Evolutionary conservation across 176 grass and related monocot species (phyloP), one percentile per base, ranked within the genome.

Genomic region (Lolium rigidum): DNA sequence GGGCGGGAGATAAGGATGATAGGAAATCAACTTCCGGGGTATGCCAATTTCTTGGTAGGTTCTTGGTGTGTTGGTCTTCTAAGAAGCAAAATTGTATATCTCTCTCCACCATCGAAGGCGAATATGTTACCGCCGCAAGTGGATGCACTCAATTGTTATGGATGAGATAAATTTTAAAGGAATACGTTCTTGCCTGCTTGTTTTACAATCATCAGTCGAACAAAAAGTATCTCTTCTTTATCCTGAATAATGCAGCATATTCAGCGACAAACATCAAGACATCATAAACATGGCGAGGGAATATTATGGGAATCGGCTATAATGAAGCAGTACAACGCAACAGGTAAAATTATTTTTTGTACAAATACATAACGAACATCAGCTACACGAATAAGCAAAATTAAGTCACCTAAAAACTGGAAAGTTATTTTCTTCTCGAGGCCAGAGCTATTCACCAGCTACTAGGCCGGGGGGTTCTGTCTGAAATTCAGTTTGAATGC

Each of bases 311-410:
- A 75, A 69, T 69, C 74, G 56, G 51, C 72, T 15, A 39, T 47
- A 26, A 61, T 28, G 26, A 58, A 15, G 47, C 31, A 3, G 31
- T 44, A 73, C 70, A 63, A 11, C 35, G 77, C 62, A 61, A 54
- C 14, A 84, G 25, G 10, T 52, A 63, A 79, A 4, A 62, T 68
- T 80, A 80, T 88, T 62, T 70, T 86, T 82, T 86, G 28, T 86
- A 90, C 83, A 90, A 3, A 77, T 77, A 86, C 88, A 77, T 62
- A 86, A 51, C 51, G 35, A 74, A 62, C 51, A 76, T 55, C 76
- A 86, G 35, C 41, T 86, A 82, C 71, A 77, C 12, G 63, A 2
- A 41, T 61, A 18, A 17, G 21, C 22, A 55, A 28, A 80, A 21
- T 75, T 52, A 75, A 63, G 62, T 78, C 63, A 62, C 21, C 60